A percentile compares a stretch with the other conserved stretches of the same genome.
Conservation (phyloP, 352 stramenopile genomes). For the Phytophthora parvispora region DNA sequence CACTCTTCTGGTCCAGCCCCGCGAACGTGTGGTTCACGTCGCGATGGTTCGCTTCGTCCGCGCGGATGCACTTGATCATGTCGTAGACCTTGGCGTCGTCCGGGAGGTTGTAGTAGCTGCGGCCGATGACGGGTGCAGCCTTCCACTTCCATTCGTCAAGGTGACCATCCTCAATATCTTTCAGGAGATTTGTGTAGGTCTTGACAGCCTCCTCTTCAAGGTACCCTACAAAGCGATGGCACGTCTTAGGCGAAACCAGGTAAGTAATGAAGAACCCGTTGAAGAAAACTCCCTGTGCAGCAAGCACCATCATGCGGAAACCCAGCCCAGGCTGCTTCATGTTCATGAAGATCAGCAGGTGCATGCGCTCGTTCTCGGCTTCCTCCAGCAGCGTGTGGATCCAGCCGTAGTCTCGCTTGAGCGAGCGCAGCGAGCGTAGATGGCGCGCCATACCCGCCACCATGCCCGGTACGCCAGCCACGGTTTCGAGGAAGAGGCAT, state of each 20-base stretch:
- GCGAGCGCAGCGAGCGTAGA: slow-evolving; percentile 80
- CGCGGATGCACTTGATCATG: slow-evolving; percentile 86
- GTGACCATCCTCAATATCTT: slow-evolving; percentile 89
- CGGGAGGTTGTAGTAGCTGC: slow-evolving; percentile 89
- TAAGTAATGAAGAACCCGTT: slow-evolving; percentile 88
- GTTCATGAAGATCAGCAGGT: slow-evolving; percentile 92
- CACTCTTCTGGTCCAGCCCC: slow-evolving; percentile 41
- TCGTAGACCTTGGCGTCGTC: slow-evolving; percentile 84
- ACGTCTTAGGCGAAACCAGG: slow-evolving; percentile 83
- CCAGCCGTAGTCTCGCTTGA: slow-evolving; percentile 89
- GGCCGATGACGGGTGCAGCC: slow-evolving; percentile 71
- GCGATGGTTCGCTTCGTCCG: slow-evolving; percentile 88
- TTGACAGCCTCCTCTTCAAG: slow-evolving; percentile 93
- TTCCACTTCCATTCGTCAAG: slow-evolving; percentile 73
- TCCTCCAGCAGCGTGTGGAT: slow-evolving; percentile 93
- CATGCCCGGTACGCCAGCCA: slow-evolving; percentile 81
- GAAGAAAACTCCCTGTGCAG: slow-evolving; percentile 89
- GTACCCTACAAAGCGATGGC: slow-evolving; percentile 93
- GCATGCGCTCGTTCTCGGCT: slow-evolving; percentile 95
- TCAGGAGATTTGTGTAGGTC: slow-evolving; percentile 92
- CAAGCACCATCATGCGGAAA: slow-evolving; percentile 83
- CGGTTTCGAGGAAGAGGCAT: slow-evolving; percentile 80
- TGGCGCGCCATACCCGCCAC: slow-evolving; percentile 78
- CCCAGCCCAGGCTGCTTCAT: slow-evolving; percentile 86
- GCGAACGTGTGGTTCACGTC: slow-evolving; percentile 87